Conservation (phyloP, 192 early-diverging fungal species). For the Podila clonocystis region DNA sequence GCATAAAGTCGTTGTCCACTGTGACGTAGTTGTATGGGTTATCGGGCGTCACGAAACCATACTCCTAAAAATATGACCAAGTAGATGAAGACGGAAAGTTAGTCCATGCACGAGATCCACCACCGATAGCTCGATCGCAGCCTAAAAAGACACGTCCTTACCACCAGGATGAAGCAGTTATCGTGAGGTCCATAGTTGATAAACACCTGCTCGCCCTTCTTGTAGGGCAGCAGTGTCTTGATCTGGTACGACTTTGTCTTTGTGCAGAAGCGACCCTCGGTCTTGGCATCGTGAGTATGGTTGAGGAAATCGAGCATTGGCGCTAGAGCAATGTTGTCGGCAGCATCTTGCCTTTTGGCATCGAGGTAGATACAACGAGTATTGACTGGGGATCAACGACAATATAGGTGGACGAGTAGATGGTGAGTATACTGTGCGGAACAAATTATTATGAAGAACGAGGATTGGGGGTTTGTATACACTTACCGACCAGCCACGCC, state of each 20-base stretch:
- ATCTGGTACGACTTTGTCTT: constrained; percentile 70
- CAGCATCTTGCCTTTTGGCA: constrained; percentile 40
- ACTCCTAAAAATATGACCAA: constrained; percentile 45
- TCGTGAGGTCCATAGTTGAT: constrained; percentile 70
- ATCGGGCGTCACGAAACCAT: constrained; percentile 63
- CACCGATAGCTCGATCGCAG: background rate
- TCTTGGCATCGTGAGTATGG: constrained; percentile 69
- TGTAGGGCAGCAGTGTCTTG: constrained; percentile 64
- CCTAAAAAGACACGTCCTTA: constrained; percentile 2
- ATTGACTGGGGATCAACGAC: constrained; percentile 51
- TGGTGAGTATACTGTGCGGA: background rate
- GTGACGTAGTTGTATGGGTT: constrained; percentile 63
- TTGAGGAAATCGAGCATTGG: constrained; percentile 83
- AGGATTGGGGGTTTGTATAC: background rate
- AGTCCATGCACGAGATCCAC: background rate
- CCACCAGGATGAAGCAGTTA: constrained; percentile 60
- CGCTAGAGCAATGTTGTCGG: constrained; percentile 74
- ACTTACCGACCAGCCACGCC: constrained; percentile 72
- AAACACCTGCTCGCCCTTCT: constrained; percentile 70
- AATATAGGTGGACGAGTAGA: background rate
- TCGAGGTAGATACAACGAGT: constrained; percentile 67
- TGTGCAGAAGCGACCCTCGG: constrained; percentile 59
- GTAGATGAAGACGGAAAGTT: background rate
- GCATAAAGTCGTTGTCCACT: constrained; percentile 59
- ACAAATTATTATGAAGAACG: background rate